A percentile compares a stretch with the other conserved stretches of the same genome.
phyloP scores from a whole-genome alignment of 306 rosid species.

The Rubus idaeus region DNA sequence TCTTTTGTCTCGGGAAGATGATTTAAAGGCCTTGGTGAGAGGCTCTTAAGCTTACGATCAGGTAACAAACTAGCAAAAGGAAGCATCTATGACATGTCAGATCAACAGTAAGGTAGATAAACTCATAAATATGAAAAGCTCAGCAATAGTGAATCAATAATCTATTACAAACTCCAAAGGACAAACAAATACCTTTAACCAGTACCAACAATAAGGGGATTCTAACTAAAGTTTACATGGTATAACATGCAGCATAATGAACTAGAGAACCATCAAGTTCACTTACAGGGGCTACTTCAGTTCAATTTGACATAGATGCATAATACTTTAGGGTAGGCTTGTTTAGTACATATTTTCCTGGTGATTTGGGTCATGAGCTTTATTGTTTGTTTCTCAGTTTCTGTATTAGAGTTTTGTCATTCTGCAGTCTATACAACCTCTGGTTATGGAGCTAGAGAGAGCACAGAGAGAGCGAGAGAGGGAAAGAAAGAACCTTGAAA shows the following conservation, averaged over 20 bases:
- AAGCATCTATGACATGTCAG: conserved; percentile 15
- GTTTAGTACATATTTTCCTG: neutral
- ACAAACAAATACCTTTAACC: neutral
- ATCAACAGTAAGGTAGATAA: neutral
- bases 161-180: neutral
- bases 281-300: neutral
- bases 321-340: neutral
- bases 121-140: neutral
- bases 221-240: neutral
- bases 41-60: conserved; percentile 81
- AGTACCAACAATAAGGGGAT: neutral
- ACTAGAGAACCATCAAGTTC: neutral
- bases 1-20: conserved; percentile 79
- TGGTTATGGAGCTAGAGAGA: neutral
- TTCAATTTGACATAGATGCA: neutral
- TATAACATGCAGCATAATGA: neutral
- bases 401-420: neutral
- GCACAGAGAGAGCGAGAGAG: neutral
- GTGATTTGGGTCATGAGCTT: neutral
- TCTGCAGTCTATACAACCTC: neutral
- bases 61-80: conserved; percentile 68
- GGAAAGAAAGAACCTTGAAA: conserved; percentile 56
- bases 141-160: neutral
- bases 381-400: neutral
- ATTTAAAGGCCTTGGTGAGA: conserved; percentile 67